phyloP scores from a whole-genome alignment of 352 stramenopile species.

The Phytophthora parvispora region DNA sequence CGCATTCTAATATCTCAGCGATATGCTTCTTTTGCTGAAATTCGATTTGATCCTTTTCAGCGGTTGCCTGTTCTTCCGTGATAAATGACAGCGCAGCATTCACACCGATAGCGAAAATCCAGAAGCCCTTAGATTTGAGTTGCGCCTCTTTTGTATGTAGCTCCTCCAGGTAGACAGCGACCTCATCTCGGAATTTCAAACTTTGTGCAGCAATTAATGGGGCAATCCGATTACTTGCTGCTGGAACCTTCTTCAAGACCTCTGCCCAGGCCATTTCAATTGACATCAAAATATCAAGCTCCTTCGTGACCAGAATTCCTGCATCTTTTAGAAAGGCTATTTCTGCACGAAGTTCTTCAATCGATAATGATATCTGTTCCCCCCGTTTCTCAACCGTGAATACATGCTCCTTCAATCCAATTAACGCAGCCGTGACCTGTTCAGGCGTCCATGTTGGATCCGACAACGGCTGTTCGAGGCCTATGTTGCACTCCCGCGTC shows the following conservation, averaged over 20 bases:
- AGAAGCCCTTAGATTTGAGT: slow-evolving; percentile 71
- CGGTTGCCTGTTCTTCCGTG: slow-evolving; percentile 39
- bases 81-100: slow-evolving; percentile 54
- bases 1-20: slow-evolving; percentile 94
- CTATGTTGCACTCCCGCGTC: slow-evolving; percentile 74
- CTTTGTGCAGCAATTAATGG: slow-evolving; percentile 70
- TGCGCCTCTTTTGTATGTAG: slow-evolving; percentile 70
- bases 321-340: slow-evolving; percentile 75
- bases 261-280: slow-evolving; percentile 76
- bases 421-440: slow-evolving; percentile 70
- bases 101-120: slow-evolving; percentile 62
- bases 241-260: slow-evolving; percentile 70
- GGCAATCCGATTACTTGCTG: slow-evolving; percentile 71
- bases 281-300: slow-evolving; percentile 58
- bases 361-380: slow-evolving; percentile 64
- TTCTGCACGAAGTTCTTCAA: slow-evolving; percentile 75
- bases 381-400: slow-evolving; percentile 84
- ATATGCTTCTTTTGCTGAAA: slow-evolving; percentile 88
- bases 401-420: slow-evolving; percentile 82
- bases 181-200: slow-evolving; percentile 76
- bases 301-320: slow-evolving; percentile 61
- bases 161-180: slow-evolving; percentile 86
- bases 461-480: slow-evolving; percentile 75
- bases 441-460: slow-evolving; percentile 68
- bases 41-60: slow-evolving; percentile 43